Base-by-base conservation (phyloP, 2,329 filamentous ascomycete genomes). In the Sporothrix euskadiensis region DNA sequence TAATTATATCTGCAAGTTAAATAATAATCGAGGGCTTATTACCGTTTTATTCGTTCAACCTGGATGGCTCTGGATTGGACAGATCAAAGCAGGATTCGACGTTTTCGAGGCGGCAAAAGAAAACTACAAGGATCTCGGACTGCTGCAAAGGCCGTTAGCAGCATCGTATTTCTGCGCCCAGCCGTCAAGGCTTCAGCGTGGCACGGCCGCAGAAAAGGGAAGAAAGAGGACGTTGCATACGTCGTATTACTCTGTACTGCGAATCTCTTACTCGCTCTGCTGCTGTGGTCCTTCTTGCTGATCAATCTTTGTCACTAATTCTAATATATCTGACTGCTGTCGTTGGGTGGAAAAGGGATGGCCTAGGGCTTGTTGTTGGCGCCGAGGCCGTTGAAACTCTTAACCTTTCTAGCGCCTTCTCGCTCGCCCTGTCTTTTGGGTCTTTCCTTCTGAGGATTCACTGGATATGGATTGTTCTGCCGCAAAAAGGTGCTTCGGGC, bases 31-130 rank as follows among this genome's bases (percentile, higher is more conserved):
- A 26, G 26, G 1, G 26, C 2, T 26, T 26, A 26, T 26, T 26
- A 26, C 26, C 26, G 26, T 26, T 26, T 26, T 26, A 2, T 26
- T 26, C 63, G 47, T 69, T 44, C 26, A 26, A 16, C 19, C 19
- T n/a, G 63, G 44, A 68, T 47, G 63, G 41, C 63, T 68, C 41
- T 68, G 41, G 63, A 68, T 49, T 68, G 63, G 63, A 49, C 41
- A n/a, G 52, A 26, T 26, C 26, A 26, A 47, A 22, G 61, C n/a
- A 30, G 61, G 61, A 44, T 41, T 41, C 32, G 14, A 63, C 8
- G 35, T 63, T 63, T 26, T 26, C 26, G 56, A 57, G 22, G 14
- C 14, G 19, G 22, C 2, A 22, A 39, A 32, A 32, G n/a, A 32
- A 63, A 22, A 4, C 9, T 9, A 1, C 30, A 65, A 44, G 39